Percentiles rank a stretch among this genome's conserved stretches.
phyloP scores from a whole-genome alignment of 805 yeast genomes.

The Dipodascus albidus region DNA sequence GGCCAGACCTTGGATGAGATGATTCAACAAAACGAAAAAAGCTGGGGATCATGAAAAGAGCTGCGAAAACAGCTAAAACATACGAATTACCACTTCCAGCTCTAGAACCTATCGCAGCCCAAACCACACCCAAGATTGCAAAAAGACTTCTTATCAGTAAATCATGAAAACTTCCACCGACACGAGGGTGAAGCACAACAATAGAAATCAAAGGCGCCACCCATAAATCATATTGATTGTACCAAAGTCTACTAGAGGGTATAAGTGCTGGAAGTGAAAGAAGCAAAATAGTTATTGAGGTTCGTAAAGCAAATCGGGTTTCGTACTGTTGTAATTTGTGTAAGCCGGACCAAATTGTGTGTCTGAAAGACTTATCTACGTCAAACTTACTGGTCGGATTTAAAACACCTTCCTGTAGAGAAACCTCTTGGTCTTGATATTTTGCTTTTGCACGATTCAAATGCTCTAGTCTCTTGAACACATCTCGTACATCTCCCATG shows the following conservation, averaged over 20 bases:
- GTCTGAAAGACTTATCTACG: slow-evolving; percentile 22
- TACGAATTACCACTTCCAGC: slow-evolving; percentile 29
- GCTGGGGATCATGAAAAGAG: slow-evolving; percentile 25
- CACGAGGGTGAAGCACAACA: slow-evolving; percentile 31
- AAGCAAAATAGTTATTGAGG: slow-evolving; percentile 28
- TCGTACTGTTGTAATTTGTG: slow-evolving; percentile 28
- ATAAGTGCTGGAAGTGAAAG: slow-evolving; percentile 36
- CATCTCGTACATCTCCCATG: slow-evolving; percentile 34
- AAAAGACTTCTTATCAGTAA: slow-evolving; percentile 24
- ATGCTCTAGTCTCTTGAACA: slow-evolving; percentile 22
- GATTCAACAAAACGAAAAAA: slow-evolving; percentile 27
- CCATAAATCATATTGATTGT: slow-evolving; percentile 31
- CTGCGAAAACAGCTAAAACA: slow-evolving; percentile 32
- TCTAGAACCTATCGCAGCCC: slow-evolving; percentile 37
- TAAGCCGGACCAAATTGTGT: slow-evolving; percentile 29
- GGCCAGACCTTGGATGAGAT: slow-evolving; percentile 33
- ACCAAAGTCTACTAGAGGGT: slow-evolving; percentile 28
- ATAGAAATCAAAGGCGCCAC: slow-evolving; percentile 32
- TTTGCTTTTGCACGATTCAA: neutral
- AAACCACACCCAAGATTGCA: slow-evolving; percentile 32
- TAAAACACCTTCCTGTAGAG: neutral
- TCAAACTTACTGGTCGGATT: neutral
- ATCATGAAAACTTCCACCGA: slow-evolving; percentile 20
- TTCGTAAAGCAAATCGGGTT: slow-evolving; percentile 34
- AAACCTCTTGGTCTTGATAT: neutral